A percentile compares a stretch with the other conserved stretches of the same genome.
These are phyloP conservation scores for Paraleonurus japonicus DNA, from an alignment of 257 asterid species.

Conservation along the genomic window DNA sequence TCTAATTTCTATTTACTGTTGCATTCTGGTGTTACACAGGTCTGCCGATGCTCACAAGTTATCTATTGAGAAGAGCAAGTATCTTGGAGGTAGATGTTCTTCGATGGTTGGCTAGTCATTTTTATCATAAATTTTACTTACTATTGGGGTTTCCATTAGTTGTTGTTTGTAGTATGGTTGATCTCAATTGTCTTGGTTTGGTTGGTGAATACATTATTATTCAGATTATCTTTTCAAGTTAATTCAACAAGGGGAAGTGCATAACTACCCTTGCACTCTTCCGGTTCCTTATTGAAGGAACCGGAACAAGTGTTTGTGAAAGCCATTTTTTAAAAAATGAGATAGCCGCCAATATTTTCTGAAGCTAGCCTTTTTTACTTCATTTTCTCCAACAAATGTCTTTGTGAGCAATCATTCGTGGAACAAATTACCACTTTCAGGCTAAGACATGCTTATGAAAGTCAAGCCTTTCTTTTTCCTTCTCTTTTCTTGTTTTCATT, in stretches of 20 bases:
- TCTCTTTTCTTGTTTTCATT: neutral
- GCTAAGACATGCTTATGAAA: neutral
- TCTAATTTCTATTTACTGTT: slow-evolving; percentile 11
- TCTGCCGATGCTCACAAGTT: slow-evolving; percentile 91
- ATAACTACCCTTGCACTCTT: neutral
- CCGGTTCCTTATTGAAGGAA: neutral
- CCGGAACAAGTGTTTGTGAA: neutral
- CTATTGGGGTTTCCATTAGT: neutral
- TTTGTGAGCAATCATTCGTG: neutral
- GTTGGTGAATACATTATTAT: slow-evolving; percentile 2
- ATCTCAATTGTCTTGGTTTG: neutral
- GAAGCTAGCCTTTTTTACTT: neutral
- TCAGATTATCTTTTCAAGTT: neutral
- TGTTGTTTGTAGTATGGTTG: neutral
- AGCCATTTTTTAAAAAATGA: neutral
- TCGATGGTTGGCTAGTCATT: neutral
- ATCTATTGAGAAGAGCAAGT: slow-evolving; percentile 98
- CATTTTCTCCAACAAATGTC: neutral
- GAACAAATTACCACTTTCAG: neutral
- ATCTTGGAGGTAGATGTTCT: slow-evolving; percentile 84
- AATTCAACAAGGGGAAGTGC: neutral
- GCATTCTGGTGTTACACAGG: slow-evolving; percentile 37
- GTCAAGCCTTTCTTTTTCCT: neutral
- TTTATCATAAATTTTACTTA: neutral
- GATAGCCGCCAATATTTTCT: neutral